Evolutionary conservation across 2,329 filamentous ascomycete genomes (phyloP).

Genomic region (Teratosphaeria epicoccoides): DNA sequence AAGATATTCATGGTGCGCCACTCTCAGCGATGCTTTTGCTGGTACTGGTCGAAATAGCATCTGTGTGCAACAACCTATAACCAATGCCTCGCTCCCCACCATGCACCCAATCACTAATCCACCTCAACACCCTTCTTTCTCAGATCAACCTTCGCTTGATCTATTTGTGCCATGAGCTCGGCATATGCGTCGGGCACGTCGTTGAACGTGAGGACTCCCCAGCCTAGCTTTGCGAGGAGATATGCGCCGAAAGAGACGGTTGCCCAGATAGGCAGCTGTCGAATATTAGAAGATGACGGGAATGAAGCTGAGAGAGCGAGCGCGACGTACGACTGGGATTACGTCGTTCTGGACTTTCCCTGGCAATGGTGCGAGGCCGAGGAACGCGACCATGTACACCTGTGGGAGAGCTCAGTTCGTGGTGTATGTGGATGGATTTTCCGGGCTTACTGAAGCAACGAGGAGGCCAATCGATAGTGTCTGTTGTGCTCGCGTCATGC

Average conservation of each 20-base stretch:
- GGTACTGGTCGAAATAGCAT: not conserved
- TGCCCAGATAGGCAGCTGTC: constrained; percentile 85
- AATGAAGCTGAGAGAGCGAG: not conserved
- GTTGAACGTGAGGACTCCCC: constrained; percentile 91
- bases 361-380: constrained; percentile 73
- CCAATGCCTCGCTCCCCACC: not conserved
- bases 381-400: constrained; percentile 81
- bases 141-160: constrained; percentile 63
- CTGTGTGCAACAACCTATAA: too few relatives aligned
- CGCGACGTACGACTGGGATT: constrained; percentile 67
- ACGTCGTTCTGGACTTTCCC: constrained; percentile 69
- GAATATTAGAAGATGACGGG: not conserved
- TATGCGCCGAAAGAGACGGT: constrained; percentile 85
- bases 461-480: constrained; percentile 80
- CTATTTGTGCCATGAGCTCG: constrained; percentile 79
- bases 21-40: not conserved
- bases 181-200: constrained; percentile 84
- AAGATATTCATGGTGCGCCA: too few relatives aligned
- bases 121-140: constrained; percentile 65
- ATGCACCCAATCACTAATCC: constrained; percentile 41
- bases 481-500: constrained; percentile 92
- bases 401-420: constrained; percentile 29
- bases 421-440: constrained; percentile 3
- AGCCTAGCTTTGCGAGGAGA: constrained; percentile 82
- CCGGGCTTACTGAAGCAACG: constrained; percentile 64